Evolutionary conservation across 352 stramenopile genomes (phyloP).

Genomic region (Thalassiosira livingstoniorum): DNA sequence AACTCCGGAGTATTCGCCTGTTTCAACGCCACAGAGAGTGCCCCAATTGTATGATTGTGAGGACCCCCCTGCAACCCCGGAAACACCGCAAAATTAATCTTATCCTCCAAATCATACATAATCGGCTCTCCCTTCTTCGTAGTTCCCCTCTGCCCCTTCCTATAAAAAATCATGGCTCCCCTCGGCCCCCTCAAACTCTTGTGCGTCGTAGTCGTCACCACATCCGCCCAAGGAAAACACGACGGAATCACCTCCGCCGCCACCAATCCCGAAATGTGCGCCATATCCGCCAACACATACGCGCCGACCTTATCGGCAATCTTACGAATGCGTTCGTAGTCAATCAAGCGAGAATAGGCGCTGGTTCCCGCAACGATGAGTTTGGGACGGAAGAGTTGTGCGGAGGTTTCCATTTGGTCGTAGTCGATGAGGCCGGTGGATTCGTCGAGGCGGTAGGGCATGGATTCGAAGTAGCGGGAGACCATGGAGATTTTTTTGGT

Average conservation of each 20-base stretch:
- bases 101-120: conserved; percentile 96
- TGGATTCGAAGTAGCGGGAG: conserved; percentile 99
- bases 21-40: conserved; percentile 96
- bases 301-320: conserved; percentile 95
- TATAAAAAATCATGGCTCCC: conserved; percentile 99
- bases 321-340: conserved; percentile 98
- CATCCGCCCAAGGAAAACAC: conserved; percentile 97
- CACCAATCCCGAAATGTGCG: conserved; percentile 99
- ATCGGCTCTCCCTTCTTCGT: conserved; percentile 96
- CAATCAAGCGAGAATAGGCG: conserved; percentile 98
- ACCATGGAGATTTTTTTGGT: conserved; percentile 99
- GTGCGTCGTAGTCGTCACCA: conserved; percentile 99
- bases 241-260: conserved; percentile 94
- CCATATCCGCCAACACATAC: conserved; percentile 98
- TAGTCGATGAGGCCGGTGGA: conserved; percentile 98
- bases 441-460: conserved; percentile 98
- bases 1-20: conserved; percentile 95
- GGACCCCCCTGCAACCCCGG: conserved; percentile 97
- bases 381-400: conserved; percentile 91
- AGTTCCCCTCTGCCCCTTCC: conserved; percentile 90
- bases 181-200: conserved; percentile 98
- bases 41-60: conserved; percentile 99
- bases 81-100: conserved; percentile 99
- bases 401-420: conserved; percentile 95
- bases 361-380: conserved; percentile 98